Percentiles rank a stretch among this genome's conserved stretches.
Conservation (phyloP, 2,329 filamentous ascomycete species). For the Phaeosphaeria sp. region DNA sequence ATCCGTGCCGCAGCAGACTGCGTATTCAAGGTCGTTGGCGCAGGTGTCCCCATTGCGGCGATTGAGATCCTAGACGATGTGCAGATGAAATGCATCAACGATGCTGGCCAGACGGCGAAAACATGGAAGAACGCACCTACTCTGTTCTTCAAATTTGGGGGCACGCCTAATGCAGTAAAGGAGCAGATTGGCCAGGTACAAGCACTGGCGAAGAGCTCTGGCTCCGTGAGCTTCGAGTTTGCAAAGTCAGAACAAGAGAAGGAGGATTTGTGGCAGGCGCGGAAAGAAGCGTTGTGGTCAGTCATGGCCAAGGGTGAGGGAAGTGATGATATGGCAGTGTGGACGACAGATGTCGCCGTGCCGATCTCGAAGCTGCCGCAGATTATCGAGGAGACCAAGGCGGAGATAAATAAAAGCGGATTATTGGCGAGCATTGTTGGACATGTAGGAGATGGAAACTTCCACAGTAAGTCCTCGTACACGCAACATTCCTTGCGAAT, state of each 20-base stretch:
- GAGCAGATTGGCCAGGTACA: constrained; percentile 77
- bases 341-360: constrained; percentile 83
- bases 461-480: constrained; percentile 62
- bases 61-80: constrained; percentile 92
- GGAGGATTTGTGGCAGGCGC: constrained; percentile 74
- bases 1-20: constrained; percentile 78
- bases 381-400: constrained; percentile 78
- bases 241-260: constrained; percentile 69
- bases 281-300: constrained; percentile 77
- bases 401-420: constrained; percentile 67
- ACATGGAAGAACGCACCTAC: constrained; percentile 74
- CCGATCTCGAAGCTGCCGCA: constrained; percentile 74
- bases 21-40: constrained; percentile 78
- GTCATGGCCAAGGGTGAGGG: constrained; percentile 69
- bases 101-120: constrained; percentile 67
- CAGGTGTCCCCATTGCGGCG: constrained; percentile 85
- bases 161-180: constrained; percentile 72
- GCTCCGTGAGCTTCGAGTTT: constrained; percentile 73
- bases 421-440: constrained; percentile 72
- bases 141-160: constrained; percentile 78
- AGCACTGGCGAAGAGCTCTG: constrained; percentile 63
- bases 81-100: constrained; percentile 80
- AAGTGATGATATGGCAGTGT: constrained; percentile 66
- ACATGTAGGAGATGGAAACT: constrained; percentile 78
- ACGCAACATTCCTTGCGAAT: constrained; percentile 14